These are phyloP conservation scores for Sporothrix brunneoviolacea DNA, from an alignment of 2,329 filamentous ascomycete genomes.

Conservation along the genomic window DNA sequence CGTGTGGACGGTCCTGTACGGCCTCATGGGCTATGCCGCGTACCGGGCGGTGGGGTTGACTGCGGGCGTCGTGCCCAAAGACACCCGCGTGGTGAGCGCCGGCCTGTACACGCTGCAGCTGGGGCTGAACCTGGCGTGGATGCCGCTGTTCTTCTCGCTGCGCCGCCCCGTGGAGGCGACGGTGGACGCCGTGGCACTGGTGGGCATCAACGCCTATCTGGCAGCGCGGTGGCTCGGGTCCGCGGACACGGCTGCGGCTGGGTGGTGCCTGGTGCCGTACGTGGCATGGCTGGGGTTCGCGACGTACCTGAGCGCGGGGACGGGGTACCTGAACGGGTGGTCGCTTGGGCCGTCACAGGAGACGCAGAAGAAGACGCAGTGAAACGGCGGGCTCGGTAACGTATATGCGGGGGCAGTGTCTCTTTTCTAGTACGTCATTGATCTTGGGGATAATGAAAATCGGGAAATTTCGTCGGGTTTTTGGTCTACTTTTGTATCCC, in stretches of 20 bases:
- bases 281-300: conserved; percentile 82
- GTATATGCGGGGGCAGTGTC: too few species aligned
- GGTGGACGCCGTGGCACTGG: conserved; percentile 65
- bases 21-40: conserved; percentile 81
- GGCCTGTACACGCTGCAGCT: conserved; percentile 83
- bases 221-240: conserved; percentile 57
- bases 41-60: conserved; percentile 66
- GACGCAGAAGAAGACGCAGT: conserved; percentile 21
- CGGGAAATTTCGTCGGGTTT: too few species aligned
- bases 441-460: too few species aligned
- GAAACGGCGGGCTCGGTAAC: neutral
- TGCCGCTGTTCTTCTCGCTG: conserved; percentile 83
- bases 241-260: conserved; percentile 43
- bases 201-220: conserved; percentile 66
- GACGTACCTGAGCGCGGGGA: conserved; percentile 70
- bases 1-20: conserved; percentile 61
- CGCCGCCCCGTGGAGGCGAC: conserved; percentile 68
- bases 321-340: conserved; percentile 65
- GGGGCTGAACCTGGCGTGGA: conserved; percentile 79
- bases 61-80: conserved; percentile 49
- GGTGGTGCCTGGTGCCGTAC: conserved; percentile 73
- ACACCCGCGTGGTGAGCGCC: conserved; percentile 59
- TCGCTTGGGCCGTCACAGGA: conserved; percentile 35
- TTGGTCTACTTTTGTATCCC: too few species aligned
- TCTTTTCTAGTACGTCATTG: too few species aligned